These are phyloP conservation scores for Trichophyton simii DNA, from an alignment of 2,329 filamentous ascomycete species.

Conservation along the genomic window DNA sequence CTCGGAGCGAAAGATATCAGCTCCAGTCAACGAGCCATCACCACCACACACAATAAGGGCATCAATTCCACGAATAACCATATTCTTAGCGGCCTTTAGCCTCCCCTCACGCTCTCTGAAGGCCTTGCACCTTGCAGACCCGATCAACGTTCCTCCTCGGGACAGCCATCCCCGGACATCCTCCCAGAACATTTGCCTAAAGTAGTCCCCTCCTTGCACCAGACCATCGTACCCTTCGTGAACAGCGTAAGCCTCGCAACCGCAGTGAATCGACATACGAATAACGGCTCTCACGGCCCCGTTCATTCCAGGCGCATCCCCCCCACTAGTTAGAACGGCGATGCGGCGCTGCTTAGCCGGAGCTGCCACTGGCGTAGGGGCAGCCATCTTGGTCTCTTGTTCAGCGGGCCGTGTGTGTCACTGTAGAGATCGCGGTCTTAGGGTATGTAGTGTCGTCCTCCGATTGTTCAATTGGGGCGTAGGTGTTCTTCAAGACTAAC, in stretches of 20 bases:
- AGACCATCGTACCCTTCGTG: constrained; percentile 96
- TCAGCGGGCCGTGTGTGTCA: not conserved
- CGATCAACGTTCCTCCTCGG: constrained; percentile 89
- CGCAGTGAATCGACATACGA: constrained; percentile 76
- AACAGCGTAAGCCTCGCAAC: constrained; percentile 65
- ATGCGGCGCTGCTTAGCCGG: constrained; percentile 44
- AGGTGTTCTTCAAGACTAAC: not conserved
- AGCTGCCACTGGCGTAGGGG: not conserved
- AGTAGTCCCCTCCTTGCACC: constrained; percentile 77
- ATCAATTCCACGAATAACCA: constrained; percentile 85
- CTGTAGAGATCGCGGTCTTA: no score
- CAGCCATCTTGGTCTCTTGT: not conserved
- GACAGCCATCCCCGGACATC: constrained; percentile 90
- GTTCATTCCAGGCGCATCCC: constrained; percentile 92
- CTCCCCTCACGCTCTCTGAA: constrained; percentile 85
- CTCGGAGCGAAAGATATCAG: constrained; percentile 81
- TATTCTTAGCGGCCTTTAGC: constrained; percentile 78
- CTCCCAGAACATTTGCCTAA: constrained; percentile 78
- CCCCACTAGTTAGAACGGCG: constrained; percentile 86
- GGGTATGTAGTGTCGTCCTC: no score
- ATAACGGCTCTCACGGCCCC: constrained; percentile 81
- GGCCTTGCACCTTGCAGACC: constrained; percentile 80
- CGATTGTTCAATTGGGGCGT: no score
- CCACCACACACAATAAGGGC: constrained; percentile 94
- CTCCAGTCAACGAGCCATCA: constrained; percentile 90